phyloP scores from a whole-genome alignment of 2,329 filamentous ascomycete species.

The Alternaria tenuissima region DNA sequence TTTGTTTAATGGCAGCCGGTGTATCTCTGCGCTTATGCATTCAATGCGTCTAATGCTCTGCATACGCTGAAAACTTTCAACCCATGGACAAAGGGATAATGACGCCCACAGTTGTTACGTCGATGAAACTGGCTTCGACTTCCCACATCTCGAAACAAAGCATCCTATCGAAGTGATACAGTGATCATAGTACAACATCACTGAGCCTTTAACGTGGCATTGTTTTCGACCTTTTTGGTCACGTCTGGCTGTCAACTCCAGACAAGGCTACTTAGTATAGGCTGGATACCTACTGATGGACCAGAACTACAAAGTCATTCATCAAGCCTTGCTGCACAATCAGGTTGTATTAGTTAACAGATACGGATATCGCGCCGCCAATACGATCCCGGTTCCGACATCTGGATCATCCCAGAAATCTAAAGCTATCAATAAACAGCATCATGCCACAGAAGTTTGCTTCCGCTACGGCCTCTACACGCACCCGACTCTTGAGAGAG shows the following conservation, averaged over 20 bases:
- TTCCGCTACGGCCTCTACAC: neutral
- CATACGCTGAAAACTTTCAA: neutral
- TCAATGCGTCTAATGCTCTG: neutral
- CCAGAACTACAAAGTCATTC: neutral
- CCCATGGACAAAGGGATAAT: neutral
- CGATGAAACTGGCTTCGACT: neutral
- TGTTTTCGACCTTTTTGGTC: slow-evolving; percentile 8
- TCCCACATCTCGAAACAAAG: slow-evolving; percentile 9
- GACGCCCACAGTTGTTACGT: neutral
- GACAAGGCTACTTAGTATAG: slow-evolving; percentile 13
- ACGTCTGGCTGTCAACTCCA: slow-evolving; percentile 3
- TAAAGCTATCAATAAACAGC: neutral
- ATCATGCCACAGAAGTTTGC: neutral
- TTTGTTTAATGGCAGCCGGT: neutral
- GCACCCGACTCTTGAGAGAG: neutral
- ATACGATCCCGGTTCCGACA: neutral
- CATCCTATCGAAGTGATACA: neutral
- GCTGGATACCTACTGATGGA: neutral
- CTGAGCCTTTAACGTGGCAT: slow-evolving; percentile 7
- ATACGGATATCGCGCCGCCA: neutral
- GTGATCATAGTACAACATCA: neutral
- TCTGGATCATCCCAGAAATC: neutral
- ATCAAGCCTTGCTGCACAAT: neutral
- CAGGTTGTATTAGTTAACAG: neutral
- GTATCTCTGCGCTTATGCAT: neutral